phyloP scores from a whole-genome alignment of 2,329 filamentous ascomycete genomes.

The Cladosporium cucumerinum region DNA sequence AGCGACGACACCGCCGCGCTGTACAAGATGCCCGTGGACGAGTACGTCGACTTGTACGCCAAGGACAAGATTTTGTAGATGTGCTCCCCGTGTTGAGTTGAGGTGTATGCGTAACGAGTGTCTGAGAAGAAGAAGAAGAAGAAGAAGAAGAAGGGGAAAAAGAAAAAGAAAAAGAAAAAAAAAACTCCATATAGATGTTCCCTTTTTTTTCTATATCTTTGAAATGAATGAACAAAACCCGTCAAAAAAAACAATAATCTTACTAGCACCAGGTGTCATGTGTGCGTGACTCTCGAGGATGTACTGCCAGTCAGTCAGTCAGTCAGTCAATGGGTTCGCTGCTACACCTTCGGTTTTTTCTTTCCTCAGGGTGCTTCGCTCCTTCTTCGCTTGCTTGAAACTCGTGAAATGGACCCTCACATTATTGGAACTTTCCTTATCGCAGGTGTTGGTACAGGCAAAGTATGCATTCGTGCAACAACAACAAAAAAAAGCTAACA shows the following conservation, averaged over 20 bases:
- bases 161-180: too few relatives aligned
- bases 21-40: slow-evolving; percentile 78
- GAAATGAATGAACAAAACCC: neutral
- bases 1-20: slow-evolving; percentile 72
- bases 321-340: too few relatives aligned
- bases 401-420: neutral
- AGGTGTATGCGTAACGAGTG: too few relatives aligned
- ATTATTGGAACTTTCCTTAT: neutral
- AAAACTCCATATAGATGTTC: neutral
- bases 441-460: neutral
- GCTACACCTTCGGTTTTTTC: neutral
- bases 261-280: too few relatives aligned
- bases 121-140: neutral
- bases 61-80: slow-evolving; percentile 44
- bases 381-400: neutral
- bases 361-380: neutral
- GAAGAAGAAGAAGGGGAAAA: neutral
- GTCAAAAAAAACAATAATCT: too few relatives aligned
- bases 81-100: too few relatives aligned
- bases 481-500: neutral
- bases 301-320: neutral
- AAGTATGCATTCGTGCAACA: neutral
- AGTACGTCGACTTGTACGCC: slow-evolving; percentile 86
- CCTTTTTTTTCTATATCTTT: neutral
- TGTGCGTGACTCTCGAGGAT: neutral